Conservation (phyloP, 805 yeast genomes). For the Komagataella mondaviorum region DNA sequence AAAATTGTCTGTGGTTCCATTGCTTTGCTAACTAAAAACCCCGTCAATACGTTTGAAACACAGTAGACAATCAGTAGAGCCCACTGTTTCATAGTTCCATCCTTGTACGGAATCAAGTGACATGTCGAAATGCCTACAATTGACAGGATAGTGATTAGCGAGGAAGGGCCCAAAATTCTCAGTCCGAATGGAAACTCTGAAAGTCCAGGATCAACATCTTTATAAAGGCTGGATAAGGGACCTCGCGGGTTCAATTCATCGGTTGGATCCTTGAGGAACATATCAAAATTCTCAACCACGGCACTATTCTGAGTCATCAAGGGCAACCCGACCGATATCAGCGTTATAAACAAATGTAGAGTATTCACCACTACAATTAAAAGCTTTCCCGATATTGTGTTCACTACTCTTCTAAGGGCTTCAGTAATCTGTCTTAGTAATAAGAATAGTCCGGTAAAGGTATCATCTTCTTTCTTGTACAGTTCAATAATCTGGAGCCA, state of each 20-base stretch:
- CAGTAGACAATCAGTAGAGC: background rate
- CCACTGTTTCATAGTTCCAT: background rate
- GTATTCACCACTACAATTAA: background rate
- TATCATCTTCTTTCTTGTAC: background rate
- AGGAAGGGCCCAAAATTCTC: background rate
- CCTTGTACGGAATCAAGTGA: background rate
- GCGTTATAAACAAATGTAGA: background rate
- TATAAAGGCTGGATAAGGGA: background rate
- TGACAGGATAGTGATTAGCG: background rate
- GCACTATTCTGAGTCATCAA: background rate
- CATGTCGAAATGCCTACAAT: background rate
- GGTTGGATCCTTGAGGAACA: background rate
- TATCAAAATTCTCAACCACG: background rate
- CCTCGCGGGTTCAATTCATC: background rate
- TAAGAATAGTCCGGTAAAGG: background rate
- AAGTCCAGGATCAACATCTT: background rate
- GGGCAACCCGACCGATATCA: background rate
- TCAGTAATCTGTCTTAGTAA: background rate
- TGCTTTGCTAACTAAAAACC: background rate
- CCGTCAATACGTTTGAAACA: background rate
- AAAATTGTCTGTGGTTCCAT: background rate
- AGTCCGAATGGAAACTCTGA: background rate
- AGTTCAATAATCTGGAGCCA: background rate
- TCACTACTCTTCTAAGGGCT: background rate
- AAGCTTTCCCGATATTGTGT: background rate